Conservation (phyloP, 805 yeast genomes). For the Brettanomyces nanus region DNA sequence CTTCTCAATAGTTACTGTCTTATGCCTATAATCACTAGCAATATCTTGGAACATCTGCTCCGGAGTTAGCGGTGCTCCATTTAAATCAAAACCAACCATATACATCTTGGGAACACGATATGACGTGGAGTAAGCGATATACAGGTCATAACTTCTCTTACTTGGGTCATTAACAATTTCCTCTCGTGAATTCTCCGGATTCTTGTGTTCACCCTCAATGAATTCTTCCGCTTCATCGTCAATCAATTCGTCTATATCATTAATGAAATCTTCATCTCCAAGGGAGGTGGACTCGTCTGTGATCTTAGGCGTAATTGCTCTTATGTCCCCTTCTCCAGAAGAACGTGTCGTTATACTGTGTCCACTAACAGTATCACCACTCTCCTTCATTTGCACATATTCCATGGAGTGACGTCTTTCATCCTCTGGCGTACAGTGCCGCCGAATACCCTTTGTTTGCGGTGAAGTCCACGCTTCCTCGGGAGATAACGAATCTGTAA, state of each 20-base stretch:
- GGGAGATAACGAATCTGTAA: slow-evolving; percentile 3
- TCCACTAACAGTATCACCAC: slow-evolving; percentile 5
- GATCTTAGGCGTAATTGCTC: slow-evolving; percentile 7
- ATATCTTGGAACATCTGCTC: slow-evolving; percentile 93
- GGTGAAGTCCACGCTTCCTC: slow-evolving; percentile 58
- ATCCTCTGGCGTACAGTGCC: slow-evolving; percentile 15
- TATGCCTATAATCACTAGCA: slow-evolving; percentile 82
- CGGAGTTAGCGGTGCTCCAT: slow-evolving; percentile 83
- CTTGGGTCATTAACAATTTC: slow-evolving; percentile 30
- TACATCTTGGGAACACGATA: slow-evolving; percentile 95
- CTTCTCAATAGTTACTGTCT: slow-evolving; percentile 92
- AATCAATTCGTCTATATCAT: slow-evolving; percentile 32
- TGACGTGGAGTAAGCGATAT: slow-evolving; percentile 87
- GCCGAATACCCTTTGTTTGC: slow-evolving; percentile 11
- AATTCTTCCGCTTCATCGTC: slow-evolving; percentile 27
- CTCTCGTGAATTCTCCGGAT: slow-evolving; percentile 25
- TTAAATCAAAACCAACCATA: slow-evolving; percentile 73
- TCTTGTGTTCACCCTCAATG: slow-evolving; percentile 20
- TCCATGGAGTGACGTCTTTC: slow-evolving; percentile 21
- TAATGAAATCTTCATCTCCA: slow-evolving; percentile 24
- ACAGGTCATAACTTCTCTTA: slow-evolving; percentile 75
- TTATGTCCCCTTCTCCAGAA: not conserved
- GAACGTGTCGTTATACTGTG: not conserved
- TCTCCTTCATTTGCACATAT: slow-evolving; percentile 18
- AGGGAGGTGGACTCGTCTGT: slow-evolving; percentile 17